phyloP scores from a whole-genome alignment of 371 early-diverging fungal species.

The Chytridium lagenaria region DNA sequence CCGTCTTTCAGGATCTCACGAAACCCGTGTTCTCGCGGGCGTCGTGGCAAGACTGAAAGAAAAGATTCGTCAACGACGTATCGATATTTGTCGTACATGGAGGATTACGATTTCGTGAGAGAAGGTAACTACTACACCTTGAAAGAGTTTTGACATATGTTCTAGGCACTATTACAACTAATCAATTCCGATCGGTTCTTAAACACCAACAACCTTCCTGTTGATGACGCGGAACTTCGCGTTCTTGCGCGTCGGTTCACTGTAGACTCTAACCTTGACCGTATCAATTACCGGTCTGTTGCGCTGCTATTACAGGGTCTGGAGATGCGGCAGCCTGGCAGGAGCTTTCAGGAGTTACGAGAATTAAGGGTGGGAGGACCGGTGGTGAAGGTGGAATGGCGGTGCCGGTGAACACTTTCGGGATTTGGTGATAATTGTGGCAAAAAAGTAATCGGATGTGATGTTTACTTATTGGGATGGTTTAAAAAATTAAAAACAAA shows the following conservation, averaged over 20 bases:
- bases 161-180: conserved; percentile 54
- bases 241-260: conserved; percentile 47
- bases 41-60: conserved; percentile 38
- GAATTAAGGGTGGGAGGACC: conserved; percentile 5
- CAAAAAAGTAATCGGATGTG: no score
- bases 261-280: conserved; percentile 36
- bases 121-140: conserved; percentile 45
- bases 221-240: conserved; percentile 47
- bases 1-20: conserved; percentile 31
- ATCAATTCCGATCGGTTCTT: conserved; percentile 53
- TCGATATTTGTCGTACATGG: conserved; percentile 50
- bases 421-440: conserved; percentile 15
- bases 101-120: conserved; percentile 55
- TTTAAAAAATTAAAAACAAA: no score
- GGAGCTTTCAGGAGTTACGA: neutral
- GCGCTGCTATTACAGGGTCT: conserved; percentile 16
- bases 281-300: conserved; percentile 44
- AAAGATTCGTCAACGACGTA: conserved; percentile 35
- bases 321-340: neutral
- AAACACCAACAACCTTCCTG: conserved; percentile 40
- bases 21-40: conserved; percentile 29
- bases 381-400: neutral
- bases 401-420: conserved; percentile 14
- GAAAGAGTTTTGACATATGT: neutral
- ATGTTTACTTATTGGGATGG: no score